These are phyloP conservation scores for Ascodesmis nigricans DNA, from an alignment of 495 filamentous ascomycete genomes.

Conservation along the genomic window DNA sequence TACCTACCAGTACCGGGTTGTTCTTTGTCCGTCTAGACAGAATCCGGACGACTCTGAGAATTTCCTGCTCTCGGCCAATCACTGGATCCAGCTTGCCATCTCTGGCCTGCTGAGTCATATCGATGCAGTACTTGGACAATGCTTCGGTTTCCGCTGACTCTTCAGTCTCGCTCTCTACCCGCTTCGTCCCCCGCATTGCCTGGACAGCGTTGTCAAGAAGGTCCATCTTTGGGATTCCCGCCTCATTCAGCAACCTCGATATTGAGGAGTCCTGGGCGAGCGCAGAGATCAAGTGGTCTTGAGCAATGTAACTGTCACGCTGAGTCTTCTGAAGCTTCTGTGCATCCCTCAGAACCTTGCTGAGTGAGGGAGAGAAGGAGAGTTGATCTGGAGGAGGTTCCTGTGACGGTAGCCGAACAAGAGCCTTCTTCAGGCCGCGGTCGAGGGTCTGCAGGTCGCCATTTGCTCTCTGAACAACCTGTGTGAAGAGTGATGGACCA, in stretches of 20 bases:
- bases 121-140: constrained; percentile 89
- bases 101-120: constrained; percentile 82
- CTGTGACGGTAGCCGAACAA: constrained; percentile 81
- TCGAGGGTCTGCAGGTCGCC: constrained; percentile 79
- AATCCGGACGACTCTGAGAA: constrained; percentile 80
- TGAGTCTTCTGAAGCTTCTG: constrained; percentile 87
- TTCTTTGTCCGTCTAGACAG: constrained; percentile 91
- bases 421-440: constrained; percentile 65
- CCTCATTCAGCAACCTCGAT: constrained; percentile 50
- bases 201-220: constrained; percentile 69
- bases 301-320: constrained; percentile 80
- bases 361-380: constrained; percentile 55
- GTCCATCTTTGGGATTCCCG: constrained; percentile 80
- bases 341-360: constrained; percentile 58
- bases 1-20: constrained; percentile 60
- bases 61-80: constrained; percentile 93
- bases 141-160: constrained; percentile 79
- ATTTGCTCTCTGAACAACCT: constrained; percentile 82
- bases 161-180: constrained; percentile 86
- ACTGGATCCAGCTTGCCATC: constrained; percentile 97
- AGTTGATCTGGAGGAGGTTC: constrained; percentile 80
- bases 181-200: constrained; percentile 70
- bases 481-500: constrained; percentile 63
- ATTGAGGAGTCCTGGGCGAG: constrained; percentile 58
- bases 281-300: constrained; percentile 78